These are phyloP conservation scores for Ramularia endophylla DNA, from an alignment of 2,329 filamentous ascomycete species.

Conservation along the genomic window DNA sequence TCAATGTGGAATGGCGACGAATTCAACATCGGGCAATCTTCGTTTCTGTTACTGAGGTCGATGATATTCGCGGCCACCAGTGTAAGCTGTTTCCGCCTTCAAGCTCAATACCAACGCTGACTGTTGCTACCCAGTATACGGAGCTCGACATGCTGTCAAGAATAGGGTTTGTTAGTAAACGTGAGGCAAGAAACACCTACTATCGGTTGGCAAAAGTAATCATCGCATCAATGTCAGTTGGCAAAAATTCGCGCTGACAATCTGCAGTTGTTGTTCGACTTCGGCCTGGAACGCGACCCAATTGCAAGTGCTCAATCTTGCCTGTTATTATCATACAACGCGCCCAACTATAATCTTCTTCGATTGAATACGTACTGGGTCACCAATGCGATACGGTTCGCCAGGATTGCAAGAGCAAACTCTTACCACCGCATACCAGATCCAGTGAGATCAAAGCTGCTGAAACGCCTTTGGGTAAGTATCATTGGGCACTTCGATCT, in stretches of 20 bases:
- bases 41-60: slow-evolving; percentile 8
- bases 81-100: neutral
- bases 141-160: neutral
- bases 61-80: slow-evolving; percentile 14
- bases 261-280: slow-evolving; percentile 4
- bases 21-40: slow-evolving; percentile 8
- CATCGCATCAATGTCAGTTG: neutral
- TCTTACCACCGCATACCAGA: slow-evolving; percentile 3
- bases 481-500: too few species aligned
- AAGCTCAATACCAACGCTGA: neutral
- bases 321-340: slow-evolving; percentile 6
- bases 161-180: slow-evolving; percentile 3
- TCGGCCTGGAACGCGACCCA: slow-evolving; percentile 5
- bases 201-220: slow-evolving; percentile 7
- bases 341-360: slow-evolving; percentile 2
- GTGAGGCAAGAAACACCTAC: slow-evolving; percentile 5
- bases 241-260: neutral
- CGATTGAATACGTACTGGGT: slow-evolving; percentile 8
- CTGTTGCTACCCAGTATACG: neutral
- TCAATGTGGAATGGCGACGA: slow-evolving; percentile 11
- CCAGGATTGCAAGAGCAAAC: slow-evolving; percentile 7
- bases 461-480: slow-evolving; percentile 9
- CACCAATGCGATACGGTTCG: slow-evolving; percentile 4
- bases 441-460: neutral
- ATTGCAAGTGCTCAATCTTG: slow-evolving; percentile 5